Base-by-base conservation (phyloP, 1,284 basidiomycete genomes). In the Lentinula novae-zelandiae region DNA sequence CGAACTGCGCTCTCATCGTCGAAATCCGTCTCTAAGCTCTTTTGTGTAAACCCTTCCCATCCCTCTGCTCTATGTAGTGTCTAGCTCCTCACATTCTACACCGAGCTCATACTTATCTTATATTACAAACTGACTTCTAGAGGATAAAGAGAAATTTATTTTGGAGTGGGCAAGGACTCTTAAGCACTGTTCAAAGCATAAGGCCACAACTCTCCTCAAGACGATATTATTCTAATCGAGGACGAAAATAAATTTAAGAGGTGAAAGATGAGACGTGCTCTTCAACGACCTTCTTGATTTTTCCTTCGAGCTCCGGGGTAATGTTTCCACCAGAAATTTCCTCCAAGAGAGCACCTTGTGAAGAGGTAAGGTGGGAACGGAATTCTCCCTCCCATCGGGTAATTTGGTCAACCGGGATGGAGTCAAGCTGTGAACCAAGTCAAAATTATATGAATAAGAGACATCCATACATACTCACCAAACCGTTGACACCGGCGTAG, bases 401-500 rank as follows among this genome's bases (percentile, higher is more conserved):
- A 76, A 98, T 98, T 82, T 96, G 83, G 72, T 97, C 93, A 63
- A 96, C 94, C 60, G 92, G 91, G 77, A 98, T 91, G 57, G 91
- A 79, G 76, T 98, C 95, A 68, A 96, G 90, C 86, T 89, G 56
- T 7, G 39, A 34, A 20, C 22, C 57, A 1, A 27, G 38, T 60
- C 61, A 69, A 22, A 60, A 13, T 52, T 3, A 57, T n/a, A 1
- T 10, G n/a, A 36, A 17, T 20, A 52, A 2, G 39, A 46, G 20
- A 12, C 27, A 9, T 52, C 33, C 15, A 20, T 27, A 38, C 5
- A 27, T 3, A 82, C 87, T 67, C 73, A 90, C 87, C 67, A 96
- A 86, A 93, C 95, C 95, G 81, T 98, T 95, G 72, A 98, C 96
- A 90, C 96, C 96, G 69, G 96, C 96, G 78, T 96, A 98, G 82